These are phyloP conservation scores for Solanum aculeatissimum DNA, from an alignment of 305 asterid genomes.

Conservation along the genomic window DNA sequence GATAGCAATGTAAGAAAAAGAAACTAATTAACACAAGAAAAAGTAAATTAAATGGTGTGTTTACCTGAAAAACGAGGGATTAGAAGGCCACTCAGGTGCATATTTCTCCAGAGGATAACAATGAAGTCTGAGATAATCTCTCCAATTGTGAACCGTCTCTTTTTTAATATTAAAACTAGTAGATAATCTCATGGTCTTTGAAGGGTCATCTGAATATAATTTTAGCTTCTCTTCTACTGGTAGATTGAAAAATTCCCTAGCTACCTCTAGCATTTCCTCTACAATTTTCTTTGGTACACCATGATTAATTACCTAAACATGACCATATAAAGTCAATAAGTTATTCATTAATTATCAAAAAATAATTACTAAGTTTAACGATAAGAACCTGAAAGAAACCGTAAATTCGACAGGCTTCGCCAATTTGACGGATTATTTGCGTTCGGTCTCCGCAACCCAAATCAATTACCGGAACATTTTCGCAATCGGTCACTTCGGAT, in stretches of 20 bases:
- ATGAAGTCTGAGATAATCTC: constrained; percentile 86
- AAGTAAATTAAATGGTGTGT: not conserved
- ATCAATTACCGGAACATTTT: constrained; percentile 58
- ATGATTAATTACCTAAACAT: constrained; percentile 60
- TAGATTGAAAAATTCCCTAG: constrained; percentile 54
- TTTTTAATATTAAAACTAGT: constrained; percentile 78
- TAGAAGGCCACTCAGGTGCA: constrained; percentile 78
- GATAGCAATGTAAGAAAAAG: not conserved
- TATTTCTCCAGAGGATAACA: constrained; percentile 79
- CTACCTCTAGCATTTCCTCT: constrained; percentile 38
- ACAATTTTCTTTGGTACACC: constrained; percentile 42
- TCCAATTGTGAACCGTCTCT: constrained; percentile 87
- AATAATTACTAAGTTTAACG: not conserved
- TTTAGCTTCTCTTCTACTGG: constrained; percentile 85
- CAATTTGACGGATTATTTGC: constrained; percentile 28
- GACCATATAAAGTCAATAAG: not conserved
- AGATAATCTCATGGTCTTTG: constrained; percentile 63
- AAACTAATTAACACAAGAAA: not conserved
- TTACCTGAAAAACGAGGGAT: constrained; percentile 74
- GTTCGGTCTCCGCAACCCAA: constrained; percentile 28
- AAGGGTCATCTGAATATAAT: constrained; percentile 74
- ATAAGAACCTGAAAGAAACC: constrained; percentile 80
- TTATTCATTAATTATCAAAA: not conserved
- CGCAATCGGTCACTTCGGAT: constrained; percentile 36
- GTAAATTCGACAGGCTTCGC: constrained; percentile 48